Evolutionary conservation across 1,284 basidiomycete species (phyloP), one percentile per base, ranked within the genome.

Genomic region (Cutaneotrichosporon dermatis): DNA sequence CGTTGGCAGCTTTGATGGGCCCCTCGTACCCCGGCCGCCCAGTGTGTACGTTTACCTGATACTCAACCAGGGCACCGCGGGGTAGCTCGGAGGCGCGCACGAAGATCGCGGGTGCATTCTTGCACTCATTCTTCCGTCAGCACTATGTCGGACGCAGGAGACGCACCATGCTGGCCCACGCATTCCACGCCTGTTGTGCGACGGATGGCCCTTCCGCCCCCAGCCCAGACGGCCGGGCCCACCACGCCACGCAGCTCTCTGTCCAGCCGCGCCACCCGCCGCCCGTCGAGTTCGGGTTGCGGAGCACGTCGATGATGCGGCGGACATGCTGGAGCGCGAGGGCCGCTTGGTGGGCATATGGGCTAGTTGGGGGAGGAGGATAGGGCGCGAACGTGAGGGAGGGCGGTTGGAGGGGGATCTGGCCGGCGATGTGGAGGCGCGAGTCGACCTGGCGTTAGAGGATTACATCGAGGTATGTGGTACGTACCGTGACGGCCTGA

Each of bases 361-460:
- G 68, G 41, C 69, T 71, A 1, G 43, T n/a, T 0, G 61, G 46
- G 1, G 54, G 9, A 4, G 58, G 4, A 0, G 70, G 75, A 0
- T 86, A 84, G 0, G 80, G 78, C 1, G 90, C 88, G 6, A 98
- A 79, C 0, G 81, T 75, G 45, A 98, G 81, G 44, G 80, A 85
- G 41, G 86, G 80, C 0, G 96, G 95, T 33, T 89, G 80, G 35
- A 99, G 81, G 0, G 92, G 92, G 51, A 99, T 98, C 75, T 99
- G 96, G 4, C 96, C 96, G 0, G 96, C 95, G 58, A 99, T 82
- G 69, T 89, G 92, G 8, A 92, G 80, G 3, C 85, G 85, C 55
- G 88, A 83, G 59, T 84, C 85, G 44, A 83, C 85, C 89, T 93
- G 69, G 25, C 39, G 42, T 40, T 57, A 58, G n/a, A 45, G 44